Percentiles rank a stretch among this genome's conserved stretches.
These are phyloP conservation scores for Glycine latifolia DNA, from an alignment of 306 rosid species.

Conservation along the genomic window DNA sequence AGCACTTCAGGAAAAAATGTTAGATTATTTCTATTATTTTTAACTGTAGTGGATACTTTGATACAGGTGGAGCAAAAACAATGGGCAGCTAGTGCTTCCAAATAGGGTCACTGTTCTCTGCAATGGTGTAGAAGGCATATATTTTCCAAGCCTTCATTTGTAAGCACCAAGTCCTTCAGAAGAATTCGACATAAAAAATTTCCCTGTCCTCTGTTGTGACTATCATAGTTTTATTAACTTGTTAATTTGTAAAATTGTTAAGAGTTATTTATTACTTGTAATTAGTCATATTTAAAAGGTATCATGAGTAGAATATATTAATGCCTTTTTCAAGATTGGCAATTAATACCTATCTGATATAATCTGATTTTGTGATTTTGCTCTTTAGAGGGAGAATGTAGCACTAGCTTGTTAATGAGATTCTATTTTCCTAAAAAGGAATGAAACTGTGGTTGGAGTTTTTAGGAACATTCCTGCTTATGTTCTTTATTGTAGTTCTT, in stretches of 20 bases:
- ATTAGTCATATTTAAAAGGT: background rate
- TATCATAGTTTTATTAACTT: background rate
- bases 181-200: slow-evolving; percentile 5
- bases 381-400: slow-evolving; percentile 9
- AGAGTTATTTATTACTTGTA: slow-evolving; percentile 5
- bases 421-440: background rate
- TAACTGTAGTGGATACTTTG: slow-evolving; percentile 48
- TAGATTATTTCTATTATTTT: slow-evolving; percentile 34
- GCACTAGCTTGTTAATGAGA: slow-evolving; percentile 13
- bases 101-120: slow-evolving; percentile 93
- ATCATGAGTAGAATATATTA: background rate
- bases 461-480: slow-evolving; percentile 7
- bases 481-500: slow-evolving; percentile 9
- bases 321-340: slow-evolving; percentile 34
- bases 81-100: slow-evolving; percentile 67
- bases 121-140: slow-evolving; percentile 91
- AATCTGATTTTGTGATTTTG: slow-evolving; percentile 16
- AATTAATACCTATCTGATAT: slow-evolving; percentile 19
- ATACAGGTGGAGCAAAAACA: slow-evolving; percentile 66
- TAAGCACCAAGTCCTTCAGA: slow-evolving; percentile 59
- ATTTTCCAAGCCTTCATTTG: slow-evolving; percentile 98
- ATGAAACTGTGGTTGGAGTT: slow-evolving; percentile 3
- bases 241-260: background rate
- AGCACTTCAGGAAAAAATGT: background rate
- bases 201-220: background rate